Percentiles rank a stretch among this genome's conserved stretches.
Evolutionary conservation across 306 rosid species (phyloP).

Genomic region (Astragalus glycyphyllos): DNA sequence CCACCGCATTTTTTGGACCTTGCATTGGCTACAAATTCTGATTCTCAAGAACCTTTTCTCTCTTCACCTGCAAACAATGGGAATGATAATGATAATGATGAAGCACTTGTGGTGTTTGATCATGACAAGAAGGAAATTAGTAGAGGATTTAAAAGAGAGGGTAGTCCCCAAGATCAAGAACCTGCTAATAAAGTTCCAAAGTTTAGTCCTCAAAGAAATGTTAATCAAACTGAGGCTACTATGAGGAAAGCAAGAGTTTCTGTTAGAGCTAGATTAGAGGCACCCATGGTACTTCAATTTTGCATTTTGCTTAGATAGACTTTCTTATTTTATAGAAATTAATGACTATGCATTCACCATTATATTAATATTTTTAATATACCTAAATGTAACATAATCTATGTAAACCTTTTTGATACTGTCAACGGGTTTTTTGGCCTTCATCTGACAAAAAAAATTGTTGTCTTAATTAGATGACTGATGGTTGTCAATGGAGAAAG

Average conservation of each 20-base stretch:
- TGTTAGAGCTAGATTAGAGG: constrained; percentile 84
- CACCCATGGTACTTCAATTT: constrained; percentile 61
- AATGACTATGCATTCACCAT: background rate
- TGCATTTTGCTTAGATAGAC: background rate
- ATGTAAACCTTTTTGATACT: too few relatives aligned
- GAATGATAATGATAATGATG: constrained; percentile 41
- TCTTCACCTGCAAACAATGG: constrained; percentile 52
- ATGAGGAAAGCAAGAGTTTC: constrained; percentile 93
- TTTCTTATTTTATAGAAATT: background rate
- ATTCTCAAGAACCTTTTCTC: constrained; percentile 46
- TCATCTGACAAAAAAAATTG: background rate
- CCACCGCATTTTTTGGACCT: constrained; percentile 81
- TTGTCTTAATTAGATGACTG: constrained; percentile 70
- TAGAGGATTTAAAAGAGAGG: constrained; percentile 49
- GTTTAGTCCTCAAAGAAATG: constrained; percentile 55
- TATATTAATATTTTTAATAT: too few relatives aligned
- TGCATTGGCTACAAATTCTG: constrained; percentile 58
- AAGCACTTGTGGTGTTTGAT: constrained; percentile 40
- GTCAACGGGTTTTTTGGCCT: too few relatives aligned
- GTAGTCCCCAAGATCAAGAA: constrained; percentile 58
- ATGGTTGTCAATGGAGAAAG: constrained; percentile 98
- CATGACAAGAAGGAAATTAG: constrained; percentile 53
- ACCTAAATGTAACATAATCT: too few relatives aligned
- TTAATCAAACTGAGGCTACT: constrained; percentile 79
- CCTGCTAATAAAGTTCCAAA: constrained; percentile 53